phyloP scores from a whole-genome alignment of 805 yeast species.

The Candida boleticola region DNA sequence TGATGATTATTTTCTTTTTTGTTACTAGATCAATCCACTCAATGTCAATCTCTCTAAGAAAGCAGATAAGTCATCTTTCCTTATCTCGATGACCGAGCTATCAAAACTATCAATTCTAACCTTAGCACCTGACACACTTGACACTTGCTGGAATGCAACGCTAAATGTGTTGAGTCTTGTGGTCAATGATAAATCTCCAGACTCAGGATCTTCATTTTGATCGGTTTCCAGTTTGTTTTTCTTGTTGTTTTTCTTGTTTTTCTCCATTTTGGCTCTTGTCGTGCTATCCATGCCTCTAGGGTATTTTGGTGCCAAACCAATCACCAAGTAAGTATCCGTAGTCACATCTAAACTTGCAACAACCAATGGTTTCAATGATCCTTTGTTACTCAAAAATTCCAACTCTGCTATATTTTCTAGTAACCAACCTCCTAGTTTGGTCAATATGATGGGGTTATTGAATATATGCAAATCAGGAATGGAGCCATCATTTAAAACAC shows the following conservation, averaged over 20 bases:
- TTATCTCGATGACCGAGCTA: constrained; percentile 85
- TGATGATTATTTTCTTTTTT: too few species aligned
- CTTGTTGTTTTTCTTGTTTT: constrained; percentile 24
- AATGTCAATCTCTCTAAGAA: constrained; percentile 81
- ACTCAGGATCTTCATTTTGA: constrained; percentile 29
- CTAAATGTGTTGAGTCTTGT: constrained; percentile 77
- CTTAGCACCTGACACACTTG: constrained; percentile 79
- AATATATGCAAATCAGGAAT: constrained; percentile 75
- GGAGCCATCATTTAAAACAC: constrained; percentile 77
- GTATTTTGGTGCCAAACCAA: constrained; percentile 84
- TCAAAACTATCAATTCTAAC: constrained; percentile 93
- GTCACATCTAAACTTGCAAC: constrained; percentile 76
- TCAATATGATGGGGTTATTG: constrained; percentile 80
- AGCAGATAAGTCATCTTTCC: constrained; percentile 83
- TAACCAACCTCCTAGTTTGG: constrained; percentile 87
- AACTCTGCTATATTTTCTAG: constrained; percentile 84
- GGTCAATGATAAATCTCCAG: constrained; percentile 39
- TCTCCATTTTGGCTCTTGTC: constrained; percentile 29
- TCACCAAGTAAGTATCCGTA: constrained; percentile 77
- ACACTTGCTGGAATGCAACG: constrained; percentile 86
- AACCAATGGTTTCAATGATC: constrained; percentile 68
- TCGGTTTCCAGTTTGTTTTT: constrained; percentile 33
- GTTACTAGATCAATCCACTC: constrained; percentile 49
- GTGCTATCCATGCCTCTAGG: constrained; percentile 47
- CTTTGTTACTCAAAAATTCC: constrained; percentile 45